Evolutionary conservation across 208 protist genomes (phyloP).

Genomic region (Polymyxa betae): DNA sequence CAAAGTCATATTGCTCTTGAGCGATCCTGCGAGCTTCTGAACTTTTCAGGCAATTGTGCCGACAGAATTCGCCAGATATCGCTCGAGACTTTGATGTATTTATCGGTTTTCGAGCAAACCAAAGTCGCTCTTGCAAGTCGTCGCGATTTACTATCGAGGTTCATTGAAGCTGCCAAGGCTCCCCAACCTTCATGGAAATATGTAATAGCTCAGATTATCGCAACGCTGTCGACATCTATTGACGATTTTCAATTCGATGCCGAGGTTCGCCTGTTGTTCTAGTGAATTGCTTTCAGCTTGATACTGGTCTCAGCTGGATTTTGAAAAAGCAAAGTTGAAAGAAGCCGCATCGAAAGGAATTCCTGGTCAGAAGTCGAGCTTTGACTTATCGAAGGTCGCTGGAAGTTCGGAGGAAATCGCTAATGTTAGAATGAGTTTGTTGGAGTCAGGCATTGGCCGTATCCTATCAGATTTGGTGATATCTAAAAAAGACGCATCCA

Average conservation of each 20-base stretch:
- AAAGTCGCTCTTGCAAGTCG: background rate
- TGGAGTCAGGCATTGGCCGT: background rate
- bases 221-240: background rate
- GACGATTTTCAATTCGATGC: slow-evolving; percentile 26
- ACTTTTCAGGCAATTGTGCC: background rate
- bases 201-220: slow-evolving; percentile 11
- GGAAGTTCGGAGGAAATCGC: slow-evolving; percentile 13
- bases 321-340: background rate
- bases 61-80: background rate
- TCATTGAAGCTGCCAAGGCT: background rate
- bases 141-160: background rate
- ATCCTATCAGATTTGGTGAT: background rate
- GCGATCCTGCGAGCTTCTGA: background rate
- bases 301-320: background rate
- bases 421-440: background rate
- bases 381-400: background rate
- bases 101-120: background rate
- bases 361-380: background rate
- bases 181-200: background rate
- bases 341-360: background rate
- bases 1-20: background rate
- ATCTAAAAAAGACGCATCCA: too few relatives aligned
- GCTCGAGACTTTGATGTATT: slow-evolving; percentile 23
- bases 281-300: background rate
- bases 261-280: background rate